Evolutionary conservation across 805 yeast genomes (phyloP).

Genomic region (Candida parachauliodes): DNA sequence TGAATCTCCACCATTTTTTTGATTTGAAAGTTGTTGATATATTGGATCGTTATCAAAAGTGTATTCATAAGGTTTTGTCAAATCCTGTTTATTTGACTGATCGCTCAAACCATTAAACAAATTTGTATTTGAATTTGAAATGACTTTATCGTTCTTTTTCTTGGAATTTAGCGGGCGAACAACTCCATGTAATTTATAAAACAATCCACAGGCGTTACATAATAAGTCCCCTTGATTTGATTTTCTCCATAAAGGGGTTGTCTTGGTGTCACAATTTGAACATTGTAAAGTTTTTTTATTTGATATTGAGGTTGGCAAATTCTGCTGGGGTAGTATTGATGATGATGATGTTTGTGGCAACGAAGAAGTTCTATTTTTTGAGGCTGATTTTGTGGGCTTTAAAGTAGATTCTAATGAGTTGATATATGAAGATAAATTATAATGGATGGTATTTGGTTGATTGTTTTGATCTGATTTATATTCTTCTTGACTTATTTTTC

Average conservation of each 20-base stretch:
- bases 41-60: background rate
- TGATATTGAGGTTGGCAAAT: background rate
- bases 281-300: conserved; percentile 30
- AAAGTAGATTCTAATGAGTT: conserved; percentile 36
- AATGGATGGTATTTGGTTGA: conserved; percentile 12
- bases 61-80: background rate
- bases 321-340: too few relatives aligned
- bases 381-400: conserved; percentile 20
- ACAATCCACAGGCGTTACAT: conserved; percentile 46
- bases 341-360: background rate
- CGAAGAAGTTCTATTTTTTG: background rate
- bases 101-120: conserved; percentile 18
- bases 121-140: conserved; percentile 23
- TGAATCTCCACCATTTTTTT: conserved; percentile 11
- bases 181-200: conserved; percentile 43
- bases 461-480: conserved; percentile 11
- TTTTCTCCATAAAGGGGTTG: conserved; percentile 45
- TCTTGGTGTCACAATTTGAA: conserved; percentile 40
- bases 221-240: conserved; percentile 39
- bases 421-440: conserved; percentile 36
- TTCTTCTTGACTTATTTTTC: conserved; percentile 39
- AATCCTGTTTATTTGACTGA: background rate
- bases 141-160: conserved; percentile 15
- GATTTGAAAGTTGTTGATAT: background rate
- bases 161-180: conserved; percentile 33